phyloP scores from a whole-genome alignment of 352 stramenopile species.

The Blastocystis sp. region DNA sequence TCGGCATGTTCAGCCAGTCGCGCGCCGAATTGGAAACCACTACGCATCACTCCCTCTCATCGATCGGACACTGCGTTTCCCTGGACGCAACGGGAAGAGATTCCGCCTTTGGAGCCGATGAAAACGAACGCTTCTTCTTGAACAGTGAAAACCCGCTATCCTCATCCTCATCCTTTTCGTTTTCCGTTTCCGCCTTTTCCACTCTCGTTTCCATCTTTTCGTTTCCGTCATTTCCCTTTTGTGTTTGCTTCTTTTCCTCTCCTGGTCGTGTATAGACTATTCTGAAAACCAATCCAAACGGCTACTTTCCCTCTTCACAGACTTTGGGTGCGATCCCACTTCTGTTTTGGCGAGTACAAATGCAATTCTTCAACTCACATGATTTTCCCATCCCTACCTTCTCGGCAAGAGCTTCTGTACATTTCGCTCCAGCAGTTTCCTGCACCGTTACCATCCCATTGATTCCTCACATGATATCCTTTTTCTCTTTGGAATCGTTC shows the following conservation, averaged over 20 bases:
- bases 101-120: constrained; percentile 26
- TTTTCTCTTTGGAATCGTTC: neutral
- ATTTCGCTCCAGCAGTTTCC: constrained; percentile 6
- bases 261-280: constrained; percentile 6
- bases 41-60: neutral
- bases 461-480: constrained; percentile 19
- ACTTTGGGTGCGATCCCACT: constrained; percentile 11
- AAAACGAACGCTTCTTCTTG: too few species aligned
- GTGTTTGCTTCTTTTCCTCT: neutral
- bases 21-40: constrained; percentile 15
- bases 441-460: neutral
- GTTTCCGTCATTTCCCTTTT: neutral
- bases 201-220: neutral
- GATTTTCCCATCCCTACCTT: neutral
- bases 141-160: constrained; percentile 15
- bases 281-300: neutral
- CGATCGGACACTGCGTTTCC: neutral
- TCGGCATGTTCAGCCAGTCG: constrained; percentile 44
- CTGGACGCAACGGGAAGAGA: neutral
- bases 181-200: neutral
- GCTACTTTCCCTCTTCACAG: constrained; percentile 30
- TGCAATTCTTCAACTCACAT: constrained; percentile 4
- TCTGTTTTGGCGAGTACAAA: constrained; percentile 48
- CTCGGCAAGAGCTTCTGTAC: constrained; percentile 41
- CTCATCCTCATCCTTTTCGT: too few species aligned